These are phyloP conservation scores for Hemileia vastatrix DNA, from an alignment of 1,284 basidiomycete genomes.

Conservation along the genomic window DNA sequence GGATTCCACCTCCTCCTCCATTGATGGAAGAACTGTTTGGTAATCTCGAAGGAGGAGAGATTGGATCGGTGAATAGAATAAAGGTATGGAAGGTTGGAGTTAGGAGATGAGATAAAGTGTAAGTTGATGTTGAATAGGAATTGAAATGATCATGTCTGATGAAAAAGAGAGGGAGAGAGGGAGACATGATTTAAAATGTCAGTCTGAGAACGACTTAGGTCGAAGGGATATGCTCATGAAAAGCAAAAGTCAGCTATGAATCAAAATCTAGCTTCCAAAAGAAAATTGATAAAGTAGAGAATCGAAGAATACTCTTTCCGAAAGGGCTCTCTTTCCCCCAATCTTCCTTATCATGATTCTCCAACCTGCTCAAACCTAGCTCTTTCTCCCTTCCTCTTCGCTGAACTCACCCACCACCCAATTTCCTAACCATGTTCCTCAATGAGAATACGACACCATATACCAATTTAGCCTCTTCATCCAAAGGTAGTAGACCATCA, in stretches of 20 bases:
- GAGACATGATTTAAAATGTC: neutral
- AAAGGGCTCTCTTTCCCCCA: too few species aligned
- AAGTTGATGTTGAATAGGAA: slow-evolving; percentile 75
- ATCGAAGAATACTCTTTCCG: too few species aligned
- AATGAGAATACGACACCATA: slow-evolving; percentile 90
- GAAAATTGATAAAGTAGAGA: too few species aligned
- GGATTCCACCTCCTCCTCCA: slow-evolving; percentile 28
- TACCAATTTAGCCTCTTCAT: slow-evolving; percentile 92
- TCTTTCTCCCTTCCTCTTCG: too few species aligned
- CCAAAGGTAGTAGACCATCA: too few species aligned
- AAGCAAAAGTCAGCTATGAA: too few species aligned
- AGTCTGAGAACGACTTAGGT: neutral
- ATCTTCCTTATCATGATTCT: too few species aligned
- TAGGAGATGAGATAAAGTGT: slow-evolving; percentile 88
- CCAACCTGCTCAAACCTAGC: too few species aligned
- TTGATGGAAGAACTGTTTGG: slow-evolving; percentile 19
- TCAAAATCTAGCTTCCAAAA: too few species aligned
- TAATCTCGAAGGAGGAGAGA: slow-evolving; percentile 29
- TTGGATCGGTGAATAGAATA: slow-evolving; percentile 81
- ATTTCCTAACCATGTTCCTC: slow-evolving; percentile 87
- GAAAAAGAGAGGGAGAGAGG: neutral
- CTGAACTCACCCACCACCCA: slow-evolving; percentile 49
- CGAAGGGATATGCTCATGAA: neutral
- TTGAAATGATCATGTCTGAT: slow-evolving; percentile 7
- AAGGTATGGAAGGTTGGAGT: slow-evolving; percentile 90